Evolutionary conservation across 2,329 filamentous ascomycete genomes (phyloP).

Genomic region (Penicillium crustosum): DNA sequence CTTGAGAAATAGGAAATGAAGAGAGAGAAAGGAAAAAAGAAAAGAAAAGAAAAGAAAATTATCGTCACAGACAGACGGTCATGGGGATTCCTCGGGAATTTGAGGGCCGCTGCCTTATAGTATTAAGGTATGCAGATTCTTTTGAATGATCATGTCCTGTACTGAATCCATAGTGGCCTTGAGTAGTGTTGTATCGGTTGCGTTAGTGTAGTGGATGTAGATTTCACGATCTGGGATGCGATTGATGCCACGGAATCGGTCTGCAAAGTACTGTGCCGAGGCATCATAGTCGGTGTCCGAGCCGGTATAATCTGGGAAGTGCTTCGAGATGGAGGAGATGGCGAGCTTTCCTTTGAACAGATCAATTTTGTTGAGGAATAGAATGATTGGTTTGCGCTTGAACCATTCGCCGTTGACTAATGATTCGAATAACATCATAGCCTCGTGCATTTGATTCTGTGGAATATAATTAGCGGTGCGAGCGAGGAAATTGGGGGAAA

Average conservation of each 20-base stretch:
- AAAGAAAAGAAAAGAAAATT: slow-evolving; percentile 13
- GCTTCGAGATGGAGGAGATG: slow-evolving; percentile 68
- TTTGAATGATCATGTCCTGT: slow-evolving; percentile 84
- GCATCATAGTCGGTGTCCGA: slow-evolving; percentile 70
- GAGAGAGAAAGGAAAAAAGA: slow-evolving; percentile 12
- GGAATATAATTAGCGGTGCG: slow-evolving; percentile 7
- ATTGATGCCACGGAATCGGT: slow-evolving; percentile 76
- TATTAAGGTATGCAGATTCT: slow-evolving; percentile 77
- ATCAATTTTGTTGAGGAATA: slow-evolving; percentile 88
- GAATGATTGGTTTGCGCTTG: slow-evolving; percentile 74
- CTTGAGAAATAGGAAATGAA: slow-evolving; percentile 16
- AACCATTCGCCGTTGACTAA: slow-evolving; percentile 87
- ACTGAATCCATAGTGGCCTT: slow-evolving; percentile 86
- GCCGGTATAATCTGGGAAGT: slow-evolving; percentile 78
- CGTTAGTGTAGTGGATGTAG: slow-evolving; percentile 60
- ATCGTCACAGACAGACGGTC: slow-evolving; percentile 23
- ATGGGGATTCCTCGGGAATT: slow-evolving; percentile 20
- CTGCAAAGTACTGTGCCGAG: slow-evolving; percentile 76
- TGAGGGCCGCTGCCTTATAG: slow-evolving; percentile 47
- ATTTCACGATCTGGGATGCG: slow-evolving; percentile 59
- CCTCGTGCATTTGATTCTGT: slow-evolving; percentile 89
- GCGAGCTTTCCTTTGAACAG: slow-evolving; percentile 75
- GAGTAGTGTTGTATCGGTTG: slow-evolving; percentile 68
- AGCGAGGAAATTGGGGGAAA: neutral
- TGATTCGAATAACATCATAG: slow-evolving; percentile 82